Base-by-base conservation (phyloP, 495 filamentous ascomycete species). In the Aspergillus affinis region DNA sequence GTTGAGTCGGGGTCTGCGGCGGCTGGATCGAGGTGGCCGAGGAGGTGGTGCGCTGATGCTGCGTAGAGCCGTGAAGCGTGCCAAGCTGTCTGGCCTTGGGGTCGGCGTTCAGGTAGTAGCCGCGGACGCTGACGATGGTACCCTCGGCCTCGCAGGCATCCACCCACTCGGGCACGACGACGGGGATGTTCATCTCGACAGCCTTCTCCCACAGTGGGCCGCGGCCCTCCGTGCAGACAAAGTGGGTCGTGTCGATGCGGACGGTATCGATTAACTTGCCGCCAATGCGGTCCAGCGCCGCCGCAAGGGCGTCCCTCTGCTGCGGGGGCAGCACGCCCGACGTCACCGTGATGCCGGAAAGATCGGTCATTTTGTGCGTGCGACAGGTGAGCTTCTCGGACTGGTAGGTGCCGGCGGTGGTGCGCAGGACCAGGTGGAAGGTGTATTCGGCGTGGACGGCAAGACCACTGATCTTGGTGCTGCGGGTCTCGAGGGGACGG, bases 361-460 rank as follows among this genome's bases (percentile, higher is more conserved):
- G 80, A 74, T 99, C 94, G 27, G 94, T 98, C 95, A 98, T 97
- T 80, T 97, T 97, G 77, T 98, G 95, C 48, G 94, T 99, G 61
- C 86, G 85, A 51, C 96, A 91, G 8, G 84, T 83, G 55, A 99
- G 79, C 69, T 90, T 91, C 70, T 96, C 90, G 64, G 88, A 92
- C 51, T 83, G 79, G 63, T 86, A 91, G 21, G 90, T 93, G 29
- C 94, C 93, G n/a, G 95, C 94, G 23, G 84, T 89, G 0, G 94
- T 98, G 63, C 90, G 84, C 69, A 99, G 77, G 41, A 98, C 87
- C 21, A 98, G 82, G 66, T 98, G 92, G 77, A 99, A 99, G 3
- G 85, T 87, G 74, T 98, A 99, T 71, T 96, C 92, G 56, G 90
- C 93, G 72, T 97, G 93, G 65, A 98, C 88, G 10, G 93, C 93